A percentile compares a stretch with the other conserved stretches of the same genome.
These are phyloP conservation scores for Pistacia atlantica DNA, from an alignment of 345 rosid species.

Conservation along the genomic window DNA sequence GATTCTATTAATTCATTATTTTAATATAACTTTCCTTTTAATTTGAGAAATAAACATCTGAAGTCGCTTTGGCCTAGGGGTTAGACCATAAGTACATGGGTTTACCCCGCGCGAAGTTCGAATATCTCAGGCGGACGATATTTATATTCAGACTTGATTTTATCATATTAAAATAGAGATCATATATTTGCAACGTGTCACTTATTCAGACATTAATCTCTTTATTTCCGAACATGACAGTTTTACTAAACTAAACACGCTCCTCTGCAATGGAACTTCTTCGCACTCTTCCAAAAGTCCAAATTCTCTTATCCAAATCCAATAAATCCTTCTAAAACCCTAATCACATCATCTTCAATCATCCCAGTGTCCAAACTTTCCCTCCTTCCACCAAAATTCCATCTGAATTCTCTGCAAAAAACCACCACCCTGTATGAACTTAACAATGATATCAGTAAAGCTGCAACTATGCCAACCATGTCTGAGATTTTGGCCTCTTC, in stretches of 20 bases:
- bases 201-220: background rate
- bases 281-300: background rate
- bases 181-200: conserved; percentile 5
- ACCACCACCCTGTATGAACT: background rate
- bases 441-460: conserved; percentile 12
- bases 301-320: background rate
- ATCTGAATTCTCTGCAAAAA: conserved; percentile 14
- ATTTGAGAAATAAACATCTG: too few species aligned
- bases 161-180: background rate
- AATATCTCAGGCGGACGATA: too few species aligned
- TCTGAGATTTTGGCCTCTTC: conserved; percentile 66
- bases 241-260: background rate
- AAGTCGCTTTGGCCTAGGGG: too few species aligned
- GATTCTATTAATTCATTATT: too few species aligned
- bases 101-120: too few species aligned
- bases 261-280: background rate
- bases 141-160: too few species aligned
- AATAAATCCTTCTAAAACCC: background rate
- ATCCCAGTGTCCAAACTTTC: conserved; percentile 9
- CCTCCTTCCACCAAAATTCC: conserved; percentile 14
- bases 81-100: too few species aligned
- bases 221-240: too few species aligned
- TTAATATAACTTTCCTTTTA: too few species aligned
- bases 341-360: background rate
- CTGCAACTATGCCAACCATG: conserved; percentile 59